A percentile compares a stretch with the other conserved stretches of the same genome.
Conservation (phyloP, 1,284 basidiomycete species). For the Ganoderma multipileum region DNA sequence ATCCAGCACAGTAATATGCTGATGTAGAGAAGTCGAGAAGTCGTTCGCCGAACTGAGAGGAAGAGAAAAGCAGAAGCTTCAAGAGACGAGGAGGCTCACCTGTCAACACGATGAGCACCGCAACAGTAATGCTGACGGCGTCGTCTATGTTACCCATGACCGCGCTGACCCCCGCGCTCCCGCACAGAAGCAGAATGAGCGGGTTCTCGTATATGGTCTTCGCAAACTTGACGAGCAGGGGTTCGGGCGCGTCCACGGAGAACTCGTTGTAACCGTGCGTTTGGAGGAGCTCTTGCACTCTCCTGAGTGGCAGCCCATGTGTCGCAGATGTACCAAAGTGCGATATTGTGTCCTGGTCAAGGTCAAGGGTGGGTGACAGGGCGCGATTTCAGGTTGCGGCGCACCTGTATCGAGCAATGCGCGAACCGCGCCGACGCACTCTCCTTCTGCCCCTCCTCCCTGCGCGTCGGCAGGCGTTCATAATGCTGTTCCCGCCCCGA, state of each 20-base stretch:
- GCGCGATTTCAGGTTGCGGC: conserved; percentile 30
- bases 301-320: conserved; percentile 68
- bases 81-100: conserved; percentile 55
- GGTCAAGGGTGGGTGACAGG: background rate
- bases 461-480: conserved; percentile 43
- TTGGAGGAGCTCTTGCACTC: conserved; percentile 71
- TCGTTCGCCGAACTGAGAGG: too few species aligned
- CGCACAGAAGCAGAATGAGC: conserved; percentile 88
- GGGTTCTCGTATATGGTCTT: conserved; percentile 96
- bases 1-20: too few species aligned
- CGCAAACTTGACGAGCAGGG: conserved; percentile 85
- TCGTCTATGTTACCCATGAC: conserved; percentile 95
- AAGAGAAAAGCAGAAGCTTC: background rate
- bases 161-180: conserved; percentile 86
- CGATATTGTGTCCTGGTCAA: conserved; percentile 65
- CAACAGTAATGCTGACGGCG: conserved; percentile 93
- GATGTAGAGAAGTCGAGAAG: too few species aligned
- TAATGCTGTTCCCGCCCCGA: conserved; percentile 27
- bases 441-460: conserved; percentile 36
- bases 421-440: conserved; percentile 46
- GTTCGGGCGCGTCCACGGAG: conserved; percentile 84
- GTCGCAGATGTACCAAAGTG: conserved; percentile 70
- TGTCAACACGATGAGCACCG: conserved; percentile 91
- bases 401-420: conserved; percentile 52
- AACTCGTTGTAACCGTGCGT: conserved; percentile 94